phyloP scores from a whole-genome alignment of 176 grass and related monocot genomes.

The Eremochloa ophiuroides region DNA sequence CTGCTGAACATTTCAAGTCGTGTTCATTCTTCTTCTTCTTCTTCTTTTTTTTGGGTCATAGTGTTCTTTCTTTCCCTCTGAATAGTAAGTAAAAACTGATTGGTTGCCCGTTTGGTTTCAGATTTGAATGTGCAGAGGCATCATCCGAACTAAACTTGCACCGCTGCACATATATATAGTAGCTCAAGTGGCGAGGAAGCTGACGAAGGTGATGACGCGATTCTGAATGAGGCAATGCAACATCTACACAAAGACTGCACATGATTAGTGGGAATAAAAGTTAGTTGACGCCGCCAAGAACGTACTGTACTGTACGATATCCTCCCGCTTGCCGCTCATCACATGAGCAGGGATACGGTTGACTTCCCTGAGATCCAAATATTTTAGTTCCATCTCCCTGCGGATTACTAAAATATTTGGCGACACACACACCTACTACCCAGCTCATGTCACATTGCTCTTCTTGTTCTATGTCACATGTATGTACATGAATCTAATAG shows the following conservation, averaged over 20 bases:
- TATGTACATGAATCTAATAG: slow-evolving; percentile 44
- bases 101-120: not conserved
- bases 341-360: slow-evolving; percentile 19
- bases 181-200: not conserved
- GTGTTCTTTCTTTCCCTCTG: not conserved
- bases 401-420: not conserved
- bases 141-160: not conserved
- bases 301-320: not conserved
- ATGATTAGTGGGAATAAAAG: slow-evolving; percentile 31
- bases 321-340: slow-evolving; percentile 21
- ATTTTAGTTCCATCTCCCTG: not conserved
- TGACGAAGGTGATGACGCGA: slow-evolving; percentile 22
- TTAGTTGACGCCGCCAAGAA: slow-evolving; percentile 1
- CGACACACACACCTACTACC: not conserved
- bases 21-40: too few species aligned
- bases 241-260: slow-evolving; percentile 3
- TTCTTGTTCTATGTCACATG: not conserved
- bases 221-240: slow-evolving; percentile 18
- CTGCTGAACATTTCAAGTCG: not conserved
- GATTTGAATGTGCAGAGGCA: slow-evolving; percentile 14
- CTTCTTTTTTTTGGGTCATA: too few species aligned
- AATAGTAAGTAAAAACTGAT: not conserved
- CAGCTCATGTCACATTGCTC: not conserved
- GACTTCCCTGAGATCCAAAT: not conserved
- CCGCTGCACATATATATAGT: not conserved